Percentiles rank a stretch among this genome's conserved stretches.
Conservation (phyloP, 2,329 filamentous ascomycete species). For the Fusarium sp. region DNA sequence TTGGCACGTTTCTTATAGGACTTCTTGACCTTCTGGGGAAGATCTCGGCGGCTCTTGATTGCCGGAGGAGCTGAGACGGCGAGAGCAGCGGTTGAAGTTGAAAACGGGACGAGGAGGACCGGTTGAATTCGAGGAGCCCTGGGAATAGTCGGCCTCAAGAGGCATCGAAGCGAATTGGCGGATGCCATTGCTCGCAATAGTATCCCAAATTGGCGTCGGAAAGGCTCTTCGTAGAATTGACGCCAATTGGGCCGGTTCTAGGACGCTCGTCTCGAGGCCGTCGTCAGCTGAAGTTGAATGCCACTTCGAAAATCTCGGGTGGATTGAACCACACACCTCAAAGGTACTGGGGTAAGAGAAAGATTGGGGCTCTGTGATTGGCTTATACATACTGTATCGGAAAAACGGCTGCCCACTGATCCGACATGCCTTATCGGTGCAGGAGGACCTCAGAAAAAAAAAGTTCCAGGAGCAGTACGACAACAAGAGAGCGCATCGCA, state of each 20-base stretch:
- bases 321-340: slow-evolving; percentile 41
- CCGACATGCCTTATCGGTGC: slow-evolving; percentile 45
- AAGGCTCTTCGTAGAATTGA: slow-evolving; percentile 37
- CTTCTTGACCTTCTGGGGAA: slow-evolving; percentile 54
- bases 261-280: slow-evolving; percentile 38
- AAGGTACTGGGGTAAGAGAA: slow-evolving; percentile 9
- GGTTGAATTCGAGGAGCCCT: slow-evolving; percentile 49
- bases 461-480: slow-evolving; percentile 36
- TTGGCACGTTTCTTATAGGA: slow-evolving; percentile 64
- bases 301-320: slow-evolving; percentile 45
- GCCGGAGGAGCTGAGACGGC: slow-evolving; percentile 45
- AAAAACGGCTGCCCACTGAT: slow-evolving; percentile 42
- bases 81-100: slow-evolving; percentile 47
- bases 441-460: slow-evolving; percentile 31
- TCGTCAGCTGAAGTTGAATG: slow-evolving; percentile 42
- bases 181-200: slow-evolving; percentile 50
- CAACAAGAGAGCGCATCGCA: slow-evolving; percentile 14
- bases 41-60: slow-evolving; percentile 50
- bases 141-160: slow-evolving; percentile 51
- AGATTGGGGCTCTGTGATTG: slow-evolving; percentile 29
- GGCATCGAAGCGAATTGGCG: slow-evolving; percentile 55
- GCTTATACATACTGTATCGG: slow-evolving; percentile 15
- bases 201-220: not conserved
- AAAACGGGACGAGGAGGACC: slow-evolving; percentile 54
- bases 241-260: slow-evolving; percentile 45